A percentile compares a stretch with the other conserved stretches of the same genome.
Evolutionary conservation across 805 yeast genomes (phyloP).

Genomic region (Pichia gijzeniarum): DNA sequence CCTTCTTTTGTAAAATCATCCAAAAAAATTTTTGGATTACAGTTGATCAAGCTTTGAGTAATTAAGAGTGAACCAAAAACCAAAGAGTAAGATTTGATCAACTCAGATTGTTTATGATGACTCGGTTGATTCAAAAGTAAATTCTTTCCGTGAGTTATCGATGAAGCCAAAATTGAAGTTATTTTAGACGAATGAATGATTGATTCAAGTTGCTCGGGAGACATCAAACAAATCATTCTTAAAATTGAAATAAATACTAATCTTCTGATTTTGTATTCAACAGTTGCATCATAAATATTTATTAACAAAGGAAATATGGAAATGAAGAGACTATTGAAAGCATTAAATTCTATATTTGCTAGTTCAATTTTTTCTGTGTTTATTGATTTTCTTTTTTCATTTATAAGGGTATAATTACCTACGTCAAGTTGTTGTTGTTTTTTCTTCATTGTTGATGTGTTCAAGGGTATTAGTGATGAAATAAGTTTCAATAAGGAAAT

Average conservation of each 20-base stretch:
- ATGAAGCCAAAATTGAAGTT: constrained; percentile 49
- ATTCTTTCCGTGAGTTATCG: constrained; percentile 48
- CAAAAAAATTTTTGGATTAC: constrained; percentile 39
- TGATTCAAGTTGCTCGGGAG: constrained; percentile 25
- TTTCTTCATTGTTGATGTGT: constrained; percentile 9
- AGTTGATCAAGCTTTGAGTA: constrained; percentile 37
- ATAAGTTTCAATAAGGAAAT: constrained; percentile 49
- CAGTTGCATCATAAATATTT: constrained; percentile 64
- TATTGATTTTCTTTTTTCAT: constrained; percentile 6
- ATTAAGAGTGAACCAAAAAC: constrained; percentile 48
- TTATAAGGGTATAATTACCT: constrained; percentile 22
- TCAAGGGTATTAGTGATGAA: constrained; percentile 50
- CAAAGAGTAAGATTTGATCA: constrained; percentile 33
- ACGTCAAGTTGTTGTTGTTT: constrained; percentile 20
- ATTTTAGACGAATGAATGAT: constrained; percentile 34
- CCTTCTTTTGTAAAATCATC: constrained; percentile 66
- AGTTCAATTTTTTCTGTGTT: constrained; percentile 32
- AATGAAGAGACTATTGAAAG: constrained; percentile 33
- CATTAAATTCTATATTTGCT: constrained; percentile 24
- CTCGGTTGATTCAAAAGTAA: constrained; percentile 12
- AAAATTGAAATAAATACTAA: constrained; percentile 47
- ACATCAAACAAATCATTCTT: constrained; percentile 42
- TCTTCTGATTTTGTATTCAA: constrained; percentile 58
- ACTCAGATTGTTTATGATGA: not conserved
- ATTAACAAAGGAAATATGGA: constrained; percentile 48